Evolutionary conservation across 2,329 filamentous ascomycete species (phyloP), one percentile per base, ranked within the genome.

Genomic region (Chalara sp.): DNA sequence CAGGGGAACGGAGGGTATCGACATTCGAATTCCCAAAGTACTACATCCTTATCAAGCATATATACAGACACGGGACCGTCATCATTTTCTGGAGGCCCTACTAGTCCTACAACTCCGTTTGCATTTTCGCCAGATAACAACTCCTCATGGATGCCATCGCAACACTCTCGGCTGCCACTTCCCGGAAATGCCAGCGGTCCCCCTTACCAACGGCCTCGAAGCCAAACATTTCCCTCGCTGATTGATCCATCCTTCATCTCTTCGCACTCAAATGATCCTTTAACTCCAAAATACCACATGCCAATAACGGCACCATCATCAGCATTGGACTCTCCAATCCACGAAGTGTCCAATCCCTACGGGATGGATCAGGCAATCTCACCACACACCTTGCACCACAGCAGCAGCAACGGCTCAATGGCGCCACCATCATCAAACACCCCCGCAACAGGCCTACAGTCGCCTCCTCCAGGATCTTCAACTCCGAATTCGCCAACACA

Each of bases 181-280:
- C 60, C 61, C 47, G 59, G 56, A 8, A 65, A 53, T 51, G 70
- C 73, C 48, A 21, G 21, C 21, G 21, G 21, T 21, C 21, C 21
- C 21, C 21, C 21, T 21, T 82, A 84, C 57, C 84, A 86, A 60
- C 79, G 89, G 50, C 88, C 87, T n/a, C 79, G 89, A 62, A 93
- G 88, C 66, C 89, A 95, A 67, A 95, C 89, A 0, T 90, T 95
- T 56, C 89, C 90, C 1, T 82, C 84, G 43, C 72, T 89, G 41
- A 73, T 86, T 43, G 73, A 83, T 57, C 73, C 79, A 32, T 61
- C 61, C 13, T 77, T 78, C 60, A 72, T 79, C 55, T 73, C 75
- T 62, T 72, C 33, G 5, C 68, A 74, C 44, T 70, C 72, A 1
- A 72, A 74, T n/a, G 79, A 83, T 44, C 70, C 74, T 12, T 62